Evolutionary conservation across 1,284 basidiomycete genomes (phyloP), one percentile per base, ranked within the genome.

Genomic region (Leccinum variabile): DNA sequence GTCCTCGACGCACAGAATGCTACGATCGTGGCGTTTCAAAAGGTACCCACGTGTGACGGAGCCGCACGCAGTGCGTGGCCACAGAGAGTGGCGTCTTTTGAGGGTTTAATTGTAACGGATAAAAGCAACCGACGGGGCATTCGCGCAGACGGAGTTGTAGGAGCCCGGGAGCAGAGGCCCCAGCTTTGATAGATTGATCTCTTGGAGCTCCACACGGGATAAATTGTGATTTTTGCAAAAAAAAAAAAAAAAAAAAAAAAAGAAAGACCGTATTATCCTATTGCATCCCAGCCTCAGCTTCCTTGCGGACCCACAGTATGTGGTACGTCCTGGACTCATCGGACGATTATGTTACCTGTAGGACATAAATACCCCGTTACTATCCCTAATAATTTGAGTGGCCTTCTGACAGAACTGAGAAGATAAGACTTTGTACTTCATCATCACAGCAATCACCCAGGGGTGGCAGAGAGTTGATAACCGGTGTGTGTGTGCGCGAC

Each of bases 61-160:
- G 41, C 41, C 41, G n/a, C 5, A 44, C 41, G n/a, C n/a, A 28
- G 25, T 25, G n/a, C n/a, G n/a, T 44, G 41, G 41, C n/a, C 41
- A 44, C n/a, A 41, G 22, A 14, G 25, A 25, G 13, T 25, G 13
- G 33, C 33, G 41, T 8, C 39, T 62, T 65, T 62, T 60, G 65
- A 22, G 18, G 62, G 59, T 60, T 65, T 60, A 46, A 62, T 60
- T 59, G 59, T 2, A 11, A 59, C 39, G 61, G 37, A 54, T 18
- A 46, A 35, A 9, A 46, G 35, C 25, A 9, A 22, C 49, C 41
- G n/a, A 41, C 9, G 1, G 18, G 16, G 41, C 41, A 11, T 46
- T 16, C 1, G 18, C 18, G n/a, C n/a, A 46, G 16, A 18, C 41
- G n/a, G 35, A 35, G 0, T 13, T 10, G n/a, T 44, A 8, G 1